Conservation (phyloP, 2,329 filamentous ascomycete genomes). For the Fusarium pseudocircinatum region DNA sequence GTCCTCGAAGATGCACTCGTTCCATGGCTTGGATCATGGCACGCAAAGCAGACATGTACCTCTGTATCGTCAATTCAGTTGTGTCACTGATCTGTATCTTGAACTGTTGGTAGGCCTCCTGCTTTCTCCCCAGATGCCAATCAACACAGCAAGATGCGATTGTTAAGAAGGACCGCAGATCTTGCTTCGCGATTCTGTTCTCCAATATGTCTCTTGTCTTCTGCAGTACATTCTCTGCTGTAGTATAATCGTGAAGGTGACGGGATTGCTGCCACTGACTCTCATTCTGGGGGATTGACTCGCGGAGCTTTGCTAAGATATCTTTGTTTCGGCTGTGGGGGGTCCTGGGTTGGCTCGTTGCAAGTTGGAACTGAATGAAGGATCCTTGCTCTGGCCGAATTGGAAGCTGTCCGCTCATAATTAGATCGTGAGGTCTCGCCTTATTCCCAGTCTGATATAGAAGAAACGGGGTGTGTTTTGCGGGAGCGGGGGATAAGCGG, state of each 20-base stretch:
- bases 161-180: accelerated
- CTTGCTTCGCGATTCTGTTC: not conserved
- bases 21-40: not conserved
- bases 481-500: not conserved
- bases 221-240: not conserved
- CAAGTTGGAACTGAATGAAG: not conserved
- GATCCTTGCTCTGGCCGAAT: not conserved
- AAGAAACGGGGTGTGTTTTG: not conserved
- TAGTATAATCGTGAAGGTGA: accelerated
- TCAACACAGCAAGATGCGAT: not conserved
- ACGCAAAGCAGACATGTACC: not conserved
- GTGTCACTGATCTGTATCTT: not conserved
- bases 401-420: accelerated
- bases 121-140: not conserved
- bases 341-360: accelerated
- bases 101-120: not conserved
- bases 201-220: not conserved
- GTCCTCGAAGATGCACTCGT: not conserved
- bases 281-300: not conserved
- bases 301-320: not conserved
- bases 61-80: not conserved
- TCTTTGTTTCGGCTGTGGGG: accelerated
- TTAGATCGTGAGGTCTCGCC: accelerated
- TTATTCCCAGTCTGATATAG: accelerated
- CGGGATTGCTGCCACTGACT: not conserved